These are phyloP conservation scores for Claviceps fusiformis DNA, from an alignment of 2,329 filamentous ascomycete genomes.

Conservation along the genomic window DNA sequence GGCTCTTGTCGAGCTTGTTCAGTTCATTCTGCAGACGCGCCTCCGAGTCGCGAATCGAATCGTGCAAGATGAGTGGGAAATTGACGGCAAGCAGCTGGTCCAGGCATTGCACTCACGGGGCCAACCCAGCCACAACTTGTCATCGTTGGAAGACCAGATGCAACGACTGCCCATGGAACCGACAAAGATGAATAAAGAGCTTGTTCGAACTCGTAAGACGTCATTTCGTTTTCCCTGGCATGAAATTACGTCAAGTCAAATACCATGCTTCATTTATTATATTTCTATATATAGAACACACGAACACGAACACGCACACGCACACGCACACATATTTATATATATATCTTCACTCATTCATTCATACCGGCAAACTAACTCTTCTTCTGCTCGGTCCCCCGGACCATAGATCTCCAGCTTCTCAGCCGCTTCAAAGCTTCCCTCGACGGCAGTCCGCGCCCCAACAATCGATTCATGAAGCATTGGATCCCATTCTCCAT, in stretches of 20 bases:
- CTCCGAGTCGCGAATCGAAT: slow-evolving; percentile 17
- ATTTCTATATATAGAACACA: too few relatives aligned
- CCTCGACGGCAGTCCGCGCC: slow-evolving; percentile 33
- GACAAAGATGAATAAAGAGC: slow-evolving; percentile 30
- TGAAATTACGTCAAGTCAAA: not conserved
- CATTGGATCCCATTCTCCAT: slow-evolving; percentile 33
- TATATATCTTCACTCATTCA: not conserved
- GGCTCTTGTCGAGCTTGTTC: slow-evolving; percentile 15
- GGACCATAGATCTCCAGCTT: slow-evolving; percentile 29
- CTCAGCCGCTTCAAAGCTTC: slow-evolving; percentile 37
- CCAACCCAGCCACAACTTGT: slow-evolving; percentile 11
- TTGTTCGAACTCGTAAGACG: slow-evolving; percentile 31
- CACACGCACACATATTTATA: too few relatives aligned
- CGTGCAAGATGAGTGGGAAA: slow-evolving; percentile 18
- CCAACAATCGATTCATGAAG: slow-evolving; percentile 30
- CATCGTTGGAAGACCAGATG: slow-evolving; percentile 22
- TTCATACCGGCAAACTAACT: not conserved
- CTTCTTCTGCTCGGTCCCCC: not conserved
- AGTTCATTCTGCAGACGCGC: slow-evolving; percentile 17
- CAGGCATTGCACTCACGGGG: slow-evolving; percentile 10
- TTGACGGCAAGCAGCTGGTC: slow-evolving; percentile 14
- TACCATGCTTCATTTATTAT: not conserved
- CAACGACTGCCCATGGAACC: slow-evolving; percentile 27
- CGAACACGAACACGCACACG: too few relatives aligned
- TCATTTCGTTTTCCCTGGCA: not conserved